Evolutionary conservation across 345 rosid genomes (phyloP), one percentile per base, ranked within the genome.

Genomic region (Toxicodendron radicans): DNA sequence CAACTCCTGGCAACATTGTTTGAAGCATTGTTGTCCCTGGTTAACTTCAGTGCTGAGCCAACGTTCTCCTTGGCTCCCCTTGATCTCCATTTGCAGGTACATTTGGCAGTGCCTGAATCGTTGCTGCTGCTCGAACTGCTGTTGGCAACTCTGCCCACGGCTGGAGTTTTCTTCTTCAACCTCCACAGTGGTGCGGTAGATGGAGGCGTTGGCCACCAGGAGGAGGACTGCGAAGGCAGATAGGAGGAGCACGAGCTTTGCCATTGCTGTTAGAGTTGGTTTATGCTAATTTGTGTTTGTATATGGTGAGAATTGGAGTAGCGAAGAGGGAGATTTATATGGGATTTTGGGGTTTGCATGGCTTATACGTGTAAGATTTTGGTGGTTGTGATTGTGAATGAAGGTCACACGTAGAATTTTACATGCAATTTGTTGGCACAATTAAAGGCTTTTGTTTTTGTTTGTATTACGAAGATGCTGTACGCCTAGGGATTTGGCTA

Each of bases 41-140:
- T 24, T 64, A 27, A 27, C 30, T 1, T 27, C 30, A 27, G 1
- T 27, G 30, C 30, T 27, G 30, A 27, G 30, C 74, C 27, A 54
- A 46, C 53, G 5, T 12, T 2, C 21, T 10, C 27, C 56, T 9
- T 72, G 67, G 7, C 9, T 7, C 43, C 43, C 8, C 43, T 0
- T 7, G 74, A 72, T 51, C 69, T 64, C 30, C 45, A 24, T 48
- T 27, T 35, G 66, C 57, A 88, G 18, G 81, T 68, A 76, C 30
- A 54, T 51, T 79, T 82, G 74, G 75, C 92, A 86, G 13, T 63
- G 72, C 24, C 16, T 3, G 35, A 88, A 84, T 21, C 76, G 74
- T 32, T 85, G 79, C n/a, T 81, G 86, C 73, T 20, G 9, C 74
- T 66, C 65, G 62, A 76, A 35, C 32, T 76, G 78, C 73, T 73